phyloP scores from a whole-genome alignment of 768 basidiomycete genomes.

The Crucibulum laeve region DNA sequence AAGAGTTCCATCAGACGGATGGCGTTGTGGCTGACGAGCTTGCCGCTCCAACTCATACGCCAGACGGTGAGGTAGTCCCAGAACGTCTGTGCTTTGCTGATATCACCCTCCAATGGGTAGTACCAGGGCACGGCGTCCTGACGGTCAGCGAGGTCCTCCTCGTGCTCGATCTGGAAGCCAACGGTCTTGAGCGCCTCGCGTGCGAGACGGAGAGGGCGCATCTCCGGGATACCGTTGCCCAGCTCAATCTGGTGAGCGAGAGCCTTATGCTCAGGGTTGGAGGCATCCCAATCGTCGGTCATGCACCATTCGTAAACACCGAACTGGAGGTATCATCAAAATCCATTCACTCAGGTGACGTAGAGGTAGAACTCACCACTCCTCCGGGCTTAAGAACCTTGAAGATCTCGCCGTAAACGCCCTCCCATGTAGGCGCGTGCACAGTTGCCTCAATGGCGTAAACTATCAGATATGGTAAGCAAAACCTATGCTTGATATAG shows the following conservation, averaged over 20 bases:
- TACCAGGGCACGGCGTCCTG: conserved; percentile 83
- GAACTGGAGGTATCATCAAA: conserved; percentile 50
- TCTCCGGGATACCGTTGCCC: conserved; percentile 97
- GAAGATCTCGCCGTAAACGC: conserved; percentile 90
- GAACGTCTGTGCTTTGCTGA: conserved; percentile 85
- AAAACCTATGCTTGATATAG: neutral
- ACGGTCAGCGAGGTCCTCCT: conserved; percentile 92
- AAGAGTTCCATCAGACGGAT: conserved; percentile 75
- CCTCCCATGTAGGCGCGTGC: conserved; percentile 94
- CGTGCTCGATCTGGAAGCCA: conserved; percentile 84
- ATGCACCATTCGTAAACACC: conserved; percentile 99
- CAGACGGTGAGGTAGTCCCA: conserved; percentile 90
- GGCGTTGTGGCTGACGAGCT: conserved; percentile 76
- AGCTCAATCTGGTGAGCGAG: conserved; percentile 91
- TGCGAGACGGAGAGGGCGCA: conserved; percentile 73
- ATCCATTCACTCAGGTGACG: neutral
- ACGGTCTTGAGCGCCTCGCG: conserved; percentile 77
- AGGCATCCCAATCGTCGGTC: conserved; percentile 91
- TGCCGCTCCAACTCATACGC: conserved; percentile 88
- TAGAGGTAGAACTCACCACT: conserved; percentile 50
- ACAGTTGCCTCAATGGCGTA: conserved; percentile 98
- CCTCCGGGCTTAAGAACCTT: conserved; percentile 97
- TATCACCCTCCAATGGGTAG: conserved; percentile 94
- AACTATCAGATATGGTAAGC: conserved; percentile 38
- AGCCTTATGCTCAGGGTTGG: conserved; percentile 81